Evolutionary conservation across 2,329 filamentous ascomycete species (phyloP), one percentile per base, ranked within the genome.

Genomic region (Tolypocladium sp.): DNA sequence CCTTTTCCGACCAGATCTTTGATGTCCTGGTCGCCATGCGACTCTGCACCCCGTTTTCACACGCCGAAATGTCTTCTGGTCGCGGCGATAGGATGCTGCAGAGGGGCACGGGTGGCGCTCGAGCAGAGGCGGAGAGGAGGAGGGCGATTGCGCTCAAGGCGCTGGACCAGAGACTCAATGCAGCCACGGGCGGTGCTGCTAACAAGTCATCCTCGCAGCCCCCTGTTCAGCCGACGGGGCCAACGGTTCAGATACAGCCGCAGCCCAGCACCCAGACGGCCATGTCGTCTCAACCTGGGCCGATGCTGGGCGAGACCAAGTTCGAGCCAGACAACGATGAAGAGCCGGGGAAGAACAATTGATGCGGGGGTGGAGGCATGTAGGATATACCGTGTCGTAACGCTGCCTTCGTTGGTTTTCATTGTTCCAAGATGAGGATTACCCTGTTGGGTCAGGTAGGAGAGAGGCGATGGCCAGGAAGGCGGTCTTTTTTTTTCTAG

Each of bases 71-170:
- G 60, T 88, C 89, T 27, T 86, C 87, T 0, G 86, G 90, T 62
- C 84, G 89, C 64, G 90, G 90, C 20, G 84, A 86, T 57, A 68
- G 63, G 13, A 77, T 79, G 61, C 70, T 81, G 58, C 82, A 80
- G 64, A 75, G 83, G 46, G 81, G 81, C 27, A 82, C 79, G 13
- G 82, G 87, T 15, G 85, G 86, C 57, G 90, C 92, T 56, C 86
- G 92, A 60, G 93, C 94, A 56, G 94, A 97, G 74, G 93, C 93
- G 0, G 94, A 97, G 77, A 80, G 94, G 64, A 84, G 94, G 70
- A 84, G 94, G 64, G 92, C 92, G 0, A 77, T 99, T 64, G 94
- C 94, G 1, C 80, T 99, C 59, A 93, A 93, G 70, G 93, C 92
- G 4, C 77, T 99, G 58, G 94, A 99, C 73, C 92, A 97, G 76